Conservation (phyloP, 2,329 filamentous ascomycete genomes). For the Sordariomycetes sp. region DNA sequence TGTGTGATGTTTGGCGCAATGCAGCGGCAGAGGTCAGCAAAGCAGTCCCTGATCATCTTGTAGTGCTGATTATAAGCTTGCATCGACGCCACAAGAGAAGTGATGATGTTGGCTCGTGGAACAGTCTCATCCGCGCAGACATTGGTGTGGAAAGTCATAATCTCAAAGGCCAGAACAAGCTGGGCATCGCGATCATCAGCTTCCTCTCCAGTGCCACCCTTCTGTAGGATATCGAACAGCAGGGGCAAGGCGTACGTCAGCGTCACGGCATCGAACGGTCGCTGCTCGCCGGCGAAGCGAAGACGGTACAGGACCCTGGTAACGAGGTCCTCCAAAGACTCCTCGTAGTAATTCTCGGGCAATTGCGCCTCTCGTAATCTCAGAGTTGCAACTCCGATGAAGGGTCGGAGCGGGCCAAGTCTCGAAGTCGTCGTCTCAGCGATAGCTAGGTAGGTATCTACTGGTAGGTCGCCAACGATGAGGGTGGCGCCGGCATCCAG, state of each 20-base stretch:
- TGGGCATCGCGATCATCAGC: constrained; percentile 82
- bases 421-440: constrained; percentile 65
- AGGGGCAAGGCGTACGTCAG: constrained; percentile 82
- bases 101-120: constrained; percentile 66
- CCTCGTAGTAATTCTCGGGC: constrained; percentile 61
- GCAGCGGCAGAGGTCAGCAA: constrained; percentile 76
- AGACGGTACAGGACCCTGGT: constrained; percentile 86
- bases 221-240: constrained; percentile 66
- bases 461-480: constrained; percentile 71
- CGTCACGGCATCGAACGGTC: constrained; percentile 84
- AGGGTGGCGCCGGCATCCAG: constrained; percentile 75
- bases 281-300: constrained; percentile 82
- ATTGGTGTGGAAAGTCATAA: constrained; percentile 81
- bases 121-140: constrained; percentile 66
- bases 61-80: constrained; percentile 87
- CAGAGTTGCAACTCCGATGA: constrained; percentile 80
- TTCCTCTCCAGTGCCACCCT: constrained; percentile 65
- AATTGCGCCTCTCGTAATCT: constrained; percentile 70
- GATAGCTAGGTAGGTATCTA: constrained; percentile 70
- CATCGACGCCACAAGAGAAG: constrained; percentile 70
- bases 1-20: constrained; percentile 71
- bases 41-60: constrained; percentile 87
- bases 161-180: constrained; percentile 78
- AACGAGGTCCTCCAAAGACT: constrained; percentile 75
- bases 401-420: constrained; percentile 67